Evolutionary conservation across 208 protist genomes (phyloP).

Genomic region (Acanthamoeba lugdunensis): DNA sequence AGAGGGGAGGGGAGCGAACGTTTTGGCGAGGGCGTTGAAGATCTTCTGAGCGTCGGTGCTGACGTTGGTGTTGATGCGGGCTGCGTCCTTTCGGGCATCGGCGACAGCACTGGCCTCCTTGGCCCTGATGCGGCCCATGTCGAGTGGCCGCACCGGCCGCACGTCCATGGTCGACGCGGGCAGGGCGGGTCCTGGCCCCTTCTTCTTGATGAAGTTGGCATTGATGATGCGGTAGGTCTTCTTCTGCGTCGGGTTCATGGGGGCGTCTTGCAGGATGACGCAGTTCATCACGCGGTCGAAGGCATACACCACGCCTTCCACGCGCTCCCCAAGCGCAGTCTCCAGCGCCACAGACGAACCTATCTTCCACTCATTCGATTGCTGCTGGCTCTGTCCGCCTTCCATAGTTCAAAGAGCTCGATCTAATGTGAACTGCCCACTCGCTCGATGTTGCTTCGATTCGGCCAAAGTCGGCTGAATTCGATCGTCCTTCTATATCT

Average conservation of each 20-base stretch:
- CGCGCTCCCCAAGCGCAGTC: not conserved
- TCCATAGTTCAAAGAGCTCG: not conserved
- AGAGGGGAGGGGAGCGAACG: not conserved
- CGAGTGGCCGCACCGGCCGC: not conserved
- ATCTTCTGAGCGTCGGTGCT: conserved; percentile 20
- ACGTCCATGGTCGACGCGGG: not conserved
- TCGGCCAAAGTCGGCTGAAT: too few species aligned
- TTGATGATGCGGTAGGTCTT: conserved; percentile 49
- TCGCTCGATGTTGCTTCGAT: too few species aligned
- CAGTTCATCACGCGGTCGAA: conserved; percentile 37
- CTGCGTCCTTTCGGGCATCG: conserved; percentile 9
- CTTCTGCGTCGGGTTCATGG: conserved; percentile 1
- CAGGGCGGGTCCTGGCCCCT: not conserved
- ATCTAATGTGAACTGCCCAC: too few species aligned
- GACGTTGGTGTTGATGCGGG: conserved; percentile 5
- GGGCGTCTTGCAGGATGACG: not conserved
- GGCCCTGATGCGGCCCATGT: conserved; percentile 5
- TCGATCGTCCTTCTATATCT: too few species aligned
- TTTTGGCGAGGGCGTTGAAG: conserved; percentile 42
- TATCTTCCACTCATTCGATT: not conserved
- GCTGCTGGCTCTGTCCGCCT: not conserved
- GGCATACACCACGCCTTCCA: conserved; percentile 8
- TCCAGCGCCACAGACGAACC: not conserved
- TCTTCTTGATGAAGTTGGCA: conserved; percentile 22
- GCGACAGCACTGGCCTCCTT: not conserved